Conservation (phyloP, 2,329 filamentous ascomycete genomes). For the Neospermospora avenae region DNA sequence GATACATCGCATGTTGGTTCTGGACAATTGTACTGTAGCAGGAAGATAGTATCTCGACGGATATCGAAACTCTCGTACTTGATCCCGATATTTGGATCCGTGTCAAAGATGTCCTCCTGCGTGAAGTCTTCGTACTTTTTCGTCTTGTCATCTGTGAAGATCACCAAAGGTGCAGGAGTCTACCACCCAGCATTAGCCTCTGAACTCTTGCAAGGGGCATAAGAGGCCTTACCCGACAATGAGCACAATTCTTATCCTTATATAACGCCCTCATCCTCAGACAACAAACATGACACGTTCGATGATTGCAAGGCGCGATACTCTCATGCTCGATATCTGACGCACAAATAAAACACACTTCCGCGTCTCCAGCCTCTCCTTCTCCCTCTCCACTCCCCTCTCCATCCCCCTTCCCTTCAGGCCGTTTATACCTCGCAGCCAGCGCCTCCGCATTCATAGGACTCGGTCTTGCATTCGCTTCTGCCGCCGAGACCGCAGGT, state of each 20-base stretch:
- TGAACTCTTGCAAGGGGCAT: background rate
- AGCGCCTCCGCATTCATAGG: constrained; percentile 22
- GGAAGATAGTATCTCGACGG: constrained; percentile 81
- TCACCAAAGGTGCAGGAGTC: constrained; percentile 74
- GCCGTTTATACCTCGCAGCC: constrained; percentile 17
- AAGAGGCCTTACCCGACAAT: constrained; percentile 69
- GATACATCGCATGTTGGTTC: constrained; percentile 81
- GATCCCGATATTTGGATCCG: constrained; percentile 85
- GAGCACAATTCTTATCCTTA: constrained; percentile 94
- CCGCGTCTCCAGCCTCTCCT: constrained; percentile 61
- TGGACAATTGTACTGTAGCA: constrained; percentile 93
- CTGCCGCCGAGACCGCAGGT: background rate
- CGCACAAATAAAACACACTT: constrained; percentile 97
- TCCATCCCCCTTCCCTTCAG: constrained; percentile 6
- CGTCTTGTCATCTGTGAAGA: constrained; percentile 82
- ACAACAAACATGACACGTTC: constrained; percentile 94
- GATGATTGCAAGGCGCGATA: constrained; percentile 91
- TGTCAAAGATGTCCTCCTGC: constrained; percentile 67
- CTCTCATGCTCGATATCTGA: constrained; percentile 84
- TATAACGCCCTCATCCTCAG: constrained; percentile 89
- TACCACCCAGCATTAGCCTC: constrained; percentile 40
- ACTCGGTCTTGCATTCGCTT: constrained; percentile 1
- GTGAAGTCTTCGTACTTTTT: constrained; percentile 86
- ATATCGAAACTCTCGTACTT: constrained; percentile 87
- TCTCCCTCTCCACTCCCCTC: constrained; percentile 25